Base-by-base conservation (phyloP, 345 rosid genomes). In the Moringa oleifera region DNA sequence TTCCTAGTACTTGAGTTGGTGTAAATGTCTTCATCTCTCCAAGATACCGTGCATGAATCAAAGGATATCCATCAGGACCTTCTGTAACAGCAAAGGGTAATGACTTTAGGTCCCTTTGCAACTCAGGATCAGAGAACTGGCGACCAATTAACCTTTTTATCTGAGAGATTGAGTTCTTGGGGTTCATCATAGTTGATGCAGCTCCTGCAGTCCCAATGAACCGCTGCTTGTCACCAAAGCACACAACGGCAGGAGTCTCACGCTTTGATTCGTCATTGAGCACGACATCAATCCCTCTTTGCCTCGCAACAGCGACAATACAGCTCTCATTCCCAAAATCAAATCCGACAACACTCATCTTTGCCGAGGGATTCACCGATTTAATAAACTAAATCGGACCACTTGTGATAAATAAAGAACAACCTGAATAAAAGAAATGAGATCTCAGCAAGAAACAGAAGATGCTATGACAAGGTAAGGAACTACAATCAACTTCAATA, bases 251-350 rank as follows among this genome's bases (percentile, higher is more conserved):
- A 0, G 99, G 99, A 31, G 99, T 94, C 77, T 94, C 97, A 7
- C 99, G 99, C 71, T 94, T 94, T 0, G 99, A 94, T 68, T 94
- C 99, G 77, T 94, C 96, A 49, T 94, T 94, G 51, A 94, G 97
- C 64, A 94, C 99, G 2, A 94, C 99, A 61, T 94, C 99, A 50
- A 94, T 94, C 52, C 99, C 97, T 71, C 99, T 85, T 67, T 94
- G 99, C 79, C 99, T 82, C 0, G 99, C 99, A 64, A 94, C 99
- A 36, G 99, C 99, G 47, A 95, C 99, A 70, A 91, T 73, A 72
- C 97, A 78, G 64, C 81, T 95, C 82, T 95, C 99, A 55, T 95
- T 95, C 46, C 99, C 99, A 51, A 91, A 83, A 75, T 95, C 99
- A 73, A 95, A 91, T 22, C 99, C 99, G 13, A 91, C 96, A 53